These are phyloP conservation scores for Eucalyptus polybractea DNA, from an alignment of 345 rosid genomes.

Conservation along the genomic window DNA sequence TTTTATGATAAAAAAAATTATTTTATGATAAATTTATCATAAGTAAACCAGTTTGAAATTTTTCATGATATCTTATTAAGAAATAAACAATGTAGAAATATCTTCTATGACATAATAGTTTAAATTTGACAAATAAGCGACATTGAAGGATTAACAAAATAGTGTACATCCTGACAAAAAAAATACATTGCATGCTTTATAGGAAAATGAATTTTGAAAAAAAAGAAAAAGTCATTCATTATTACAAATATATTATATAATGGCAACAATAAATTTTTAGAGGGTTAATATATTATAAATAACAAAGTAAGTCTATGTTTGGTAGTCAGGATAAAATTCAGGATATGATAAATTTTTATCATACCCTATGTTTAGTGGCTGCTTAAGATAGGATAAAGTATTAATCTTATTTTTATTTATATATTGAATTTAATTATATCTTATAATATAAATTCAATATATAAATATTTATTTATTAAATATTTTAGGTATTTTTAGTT, in stretches of 20 bases:
- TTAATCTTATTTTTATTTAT: too few relatives aligned
- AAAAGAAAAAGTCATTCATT: not conserved
- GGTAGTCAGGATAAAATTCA: too few relatives aligned
- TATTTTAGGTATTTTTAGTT: too few relatives aligned
- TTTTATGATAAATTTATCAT: too few relatives aligned
- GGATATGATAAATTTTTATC: too few relatives aligned
- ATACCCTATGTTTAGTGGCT: accelerated
- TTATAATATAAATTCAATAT: too few relatives aligned
- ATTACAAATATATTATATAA: not conserved
- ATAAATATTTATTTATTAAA: too few relatives aligned
- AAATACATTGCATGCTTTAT: not conserved
- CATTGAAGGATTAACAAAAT: not conserved
- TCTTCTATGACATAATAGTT: not conserved
- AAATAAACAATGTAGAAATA: not conserved
- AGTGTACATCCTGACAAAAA: not conserved
- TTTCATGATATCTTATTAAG: not conserved
- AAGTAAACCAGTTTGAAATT: too few relatives aligned
- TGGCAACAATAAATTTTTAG: not conserved
- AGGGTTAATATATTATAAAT: not conserved
- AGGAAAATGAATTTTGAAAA: not conserved
- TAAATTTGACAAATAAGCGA: not conserved
- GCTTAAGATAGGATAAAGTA: too few relatives aligned
- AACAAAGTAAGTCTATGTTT: not conserved
- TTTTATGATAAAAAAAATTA: too few relatives aligned
- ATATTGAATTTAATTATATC: too few relatives aligned